Base-by-base conservation (phyloP, 2,329 filamentous ascomycete genomes). In the Phaeosphaeria sp. region DNA sequence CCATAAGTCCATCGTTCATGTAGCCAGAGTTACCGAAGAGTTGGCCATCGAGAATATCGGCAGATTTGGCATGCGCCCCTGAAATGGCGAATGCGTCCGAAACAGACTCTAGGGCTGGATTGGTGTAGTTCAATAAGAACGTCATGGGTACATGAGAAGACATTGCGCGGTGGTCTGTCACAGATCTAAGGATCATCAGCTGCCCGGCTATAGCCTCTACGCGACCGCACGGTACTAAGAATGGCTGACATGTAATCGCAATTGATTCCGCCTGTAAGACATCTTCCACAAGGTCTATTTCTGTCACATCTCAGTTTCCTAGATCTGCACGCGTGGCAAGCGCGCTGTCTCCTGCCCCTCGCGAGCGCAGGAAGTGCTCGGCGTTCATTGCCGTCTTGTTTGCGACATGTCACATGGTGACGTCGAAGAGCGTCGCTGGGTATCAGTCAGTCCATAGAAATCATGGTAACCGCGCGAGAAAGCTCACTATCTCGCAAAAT, bases 61-160 rank as follows among this genome's bases (percentile, higher is more conserved):
- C 15, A 10, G 25, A 44, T 30, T 51, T 43, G 3, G 39, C 46
- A 39, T 53, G 49, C 1, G 53, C 54, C 50, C n/a, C 46, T 48
- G 52, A 39, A 18, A 47, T 27, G 6, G 55, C 53, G 27, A 63
- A 59, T 15, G 56, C 57, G 42, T 57, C 52, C 15, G 49, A 30
- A n/a, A 61, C 48, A 6, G 49, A 53, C 10, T 58, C 58, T 21
- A 49, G 50, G 5, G 11, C 23, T 2, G 63, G 60, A n/a, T 65
- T 58, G 15, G 63, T 63, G 20, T 63, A 63, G 21, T 53, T 49
- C 22, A 55, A 22, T n/a, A 65, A 23, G 18, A 65, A 65, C 1
- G 54, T 50, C 9, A 63, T 52, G 10, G 60, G 13, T 17, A 58
- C 11, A 17, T 21, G 18, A 2, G 13, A 18, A 22, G 17, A 6